A percentile compares a stretch with the other conserved stretches of the same genome.
Conservation (phyloP, 2,329 filamentous ascomycete genomes). For the Colletotrichum godetiae region DNA sequence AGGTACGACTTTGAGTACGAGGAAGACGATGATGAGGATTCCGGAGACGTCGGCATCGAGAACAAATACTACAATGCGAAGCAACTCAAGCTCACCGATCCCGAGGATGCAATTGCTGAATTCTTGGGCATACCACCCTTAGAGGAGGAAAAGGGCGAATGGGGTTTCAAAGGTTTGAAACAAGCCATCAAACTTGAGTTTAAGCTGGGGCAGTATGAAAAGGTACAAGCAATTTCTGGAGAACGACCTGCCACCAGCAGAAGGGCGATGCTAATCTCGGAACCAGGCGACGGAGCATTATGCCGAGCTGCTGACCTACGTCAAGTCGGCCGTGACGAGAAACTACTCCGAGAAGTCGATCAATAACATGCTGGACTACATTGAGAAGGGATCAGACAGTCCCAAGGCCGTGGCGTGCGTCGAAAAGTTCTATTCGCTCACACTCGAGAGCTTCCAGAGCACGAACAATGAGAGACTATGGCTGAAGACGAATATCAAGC, state of each 20-base stretch:
- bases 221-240: conserved; percentile 61
- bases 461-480: conserved; percentile 98
- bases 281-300: conserved; percentile 89
- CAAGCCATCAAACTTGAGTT: conserved; percentile 98
- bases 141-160: conserved; percentile 94
- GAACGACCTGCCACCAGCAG: neutral
- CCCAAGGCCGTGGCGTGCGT: conserved; percentile 80
- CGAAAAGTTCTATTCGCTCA: conserved; percentile 95
- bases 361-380: conserved; percentile 98
- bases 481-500: conserved; percentile 98
- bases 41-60: conserved; percentile 92
- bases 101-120: conserved; percentile 89
- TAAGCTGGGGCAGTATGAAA: conserved; percentile 86
- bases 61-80: conserved; percentile 99
- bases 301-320: conserved; percentile 93
- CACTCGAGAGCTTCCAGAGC: conserved; percentile 92
- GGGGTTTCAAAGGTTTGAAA: conserved; percentile 98
- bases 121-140: conserved; percentile 89
- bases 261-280: conserved; percentile 9
- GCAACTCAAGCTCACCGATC: conserved; percentile 89
- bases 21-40: conserved; percentile 88
- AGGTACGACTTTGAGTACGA: conserved; percentile 98
- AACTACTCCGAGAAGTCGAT: conserved; percentile 99
- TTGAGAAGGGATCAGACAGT: conserved; percentile 87
- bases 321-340: conserved; percentile 94